Percentiles rank a stretch among this genome's conserved stretches.
phyloP scores from a whole-genome alignment of 202 grass and related monocot genomes.

The Zoysia matrella region DNA sequence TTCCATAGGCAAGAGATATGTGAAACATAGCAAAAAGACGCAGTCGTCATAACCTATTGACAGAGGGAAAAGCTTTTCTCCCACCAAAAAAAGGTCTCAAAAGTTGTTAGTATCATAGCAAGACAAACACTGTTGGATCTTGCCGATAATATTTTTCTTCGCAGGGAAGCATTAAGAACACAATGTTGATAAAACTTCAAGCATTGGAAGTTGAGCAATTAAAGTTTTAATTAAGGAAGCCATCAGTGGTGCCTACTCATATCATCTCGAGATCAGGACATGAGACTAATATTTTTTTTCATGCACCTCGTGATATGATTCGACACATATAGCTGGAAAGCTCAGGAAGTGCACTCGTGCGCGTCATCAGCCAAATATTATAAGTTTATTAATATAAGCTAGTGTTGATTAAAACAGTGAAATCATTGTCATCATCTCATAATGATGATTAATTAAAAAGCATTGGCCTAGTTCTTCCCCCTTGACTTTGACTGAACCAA shows the following conservation, averaged over 20 bases:
- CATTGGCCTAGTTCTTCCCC: conserved; percentile 42
- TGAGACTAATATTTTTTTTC: conserved; percentile 50
- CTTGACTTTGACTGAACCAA: conserved; percentile 79
- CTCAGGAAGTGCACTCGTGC: conserved; percentile 96
- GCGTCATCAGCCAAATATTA: conserved; percentile 69
- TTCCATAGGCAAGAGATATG: conserved; percentile 22
- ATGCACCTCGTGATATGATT: conserved; percentile 72
- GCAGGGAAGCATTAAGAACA: conserved; percentile 43
- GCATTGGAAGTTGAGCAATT: conserved; percentile 57
- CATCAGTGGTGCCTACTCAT: conserved; percentile 41
- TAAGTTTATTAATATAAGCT: conserved; percentile 49
- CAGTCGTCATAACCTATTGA: conserved; percentile 27
- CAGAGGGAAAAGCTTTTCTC: conserved; percentile 29
- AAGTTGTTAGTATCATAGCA: conserved; percentile 27
- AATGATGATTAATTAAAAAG: conserved; percentile 60
- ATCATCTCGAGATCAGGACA: conserved; percentile 70
- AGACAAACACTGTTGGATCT: conserved; percentile 31
- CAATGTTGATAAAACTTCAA: conserved; percentile 40
- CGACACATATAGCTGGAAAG: conserved; percentile 75
- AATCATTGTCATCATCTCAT: conserved; percentile 86
- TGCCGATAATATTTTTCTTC: conserved; percentile 45
- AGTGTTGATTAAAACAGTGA: conserved; percentile 71
- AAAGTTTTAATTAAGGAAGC: conserved; percentile 47
- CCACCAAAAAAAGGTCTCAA: conserved; percentile 26
- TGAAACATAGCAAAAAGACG: conserved; percentile 37